phyloP scores from a whole-genome alignment of 106 monocot genomes.

The Allium cepa region DNA sequence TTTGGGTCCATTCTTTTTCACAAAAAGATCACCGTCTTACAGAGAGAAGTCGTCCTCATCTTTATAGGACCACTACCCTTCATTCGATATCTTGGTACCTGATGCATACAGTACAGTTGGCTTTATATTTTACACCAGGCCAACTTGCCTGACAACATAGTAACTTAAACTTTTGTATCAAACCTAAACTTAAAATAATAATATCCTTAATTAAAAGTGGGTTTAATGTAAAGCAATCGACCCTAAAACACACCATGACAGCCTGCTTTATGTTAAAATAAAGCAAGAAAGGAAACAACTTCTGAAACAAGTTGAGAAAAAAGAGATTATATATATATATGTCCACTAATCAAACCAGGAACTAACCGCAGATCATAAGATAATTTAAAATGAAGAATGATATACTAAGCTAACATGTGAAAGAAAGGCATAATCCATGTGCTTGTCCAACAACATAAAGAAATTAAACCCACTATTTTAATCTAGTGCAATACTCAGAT shows the following conservation, averaged over 20 bases:
- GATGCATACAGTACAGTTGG: too few relatives aligned
- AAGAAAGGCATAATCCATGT: conserved; percentile 1
- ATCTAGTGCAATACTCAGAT: too few relatives aligned
- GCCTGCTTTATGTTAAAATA: background rate
- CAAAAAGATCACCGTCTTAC: background rate
- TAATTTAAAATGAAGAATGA: background rate
- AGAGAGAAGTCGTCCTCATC: too few relatives aligned
- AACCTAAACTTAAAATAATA: too few relatives aligned
- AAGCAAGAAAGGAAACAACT: background rate
- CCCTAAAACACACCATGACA: background rate
- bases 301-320: background rate
- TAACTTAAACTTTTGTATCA: too few relatives aligned
- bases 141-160: too few relatives aligned
- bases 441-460: background rate
- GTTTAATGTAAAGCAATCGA: background rate
- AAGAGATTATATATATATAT: too few relatives aligned
- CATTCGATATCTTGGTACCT: too few relatives aligned
- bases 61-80: too few relatives aligned
- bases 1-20: background rate
- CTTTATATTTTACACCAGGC: too few relatives aligned
- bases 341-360: too few relatives aligned
- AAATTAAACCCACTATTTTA: background rate
- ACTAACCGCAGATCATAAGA: background rate
- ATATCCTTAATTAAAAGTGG: background rate
- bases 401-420: background rate